Evolutionary conservation across 345 rosid genomes (phyloP).

Genomic region (Barbarea vulgaris): DNA sequence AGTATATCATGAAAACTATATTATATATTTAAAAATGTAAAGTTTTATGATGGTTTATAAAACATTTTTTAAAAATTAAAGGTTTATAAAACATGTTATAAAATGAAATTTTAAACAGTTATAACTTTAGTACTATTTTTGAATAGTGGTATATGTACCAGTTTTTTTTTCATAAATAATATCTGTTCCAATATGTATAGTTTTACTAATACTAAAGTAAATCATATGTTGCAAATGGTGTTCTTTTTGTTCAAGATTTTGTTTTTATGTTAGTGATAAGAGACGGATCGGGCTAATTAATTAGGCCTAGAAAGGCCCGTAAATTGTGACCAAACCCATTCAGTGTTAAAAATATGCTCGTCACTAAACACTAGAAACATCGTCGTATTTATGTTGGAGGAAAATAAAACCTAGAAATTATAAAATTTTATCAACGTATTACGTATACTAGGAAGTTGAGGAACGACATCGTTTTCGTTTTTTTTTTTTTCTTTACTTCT

Average conservation of each 20-base stretch:
- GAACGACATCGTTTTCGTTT: not conserved
- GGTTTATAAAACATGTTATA: not conserved
- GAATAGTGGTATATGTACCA: not conserved
- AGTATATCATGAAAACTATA: too few species aligned
- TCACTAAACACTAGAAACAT: not conserved
- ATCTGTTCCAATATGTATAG: not conserved
- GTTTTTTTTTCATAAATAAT: too few species aligned
- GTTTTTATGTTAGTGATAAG: not conserved
- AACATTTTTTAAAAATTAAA: too few species aligned
- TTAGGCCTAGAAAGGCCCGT: slow-evolving; percentile 4
- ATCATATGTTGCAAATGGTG: not conserved
- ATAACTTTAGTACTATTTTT: too few species aligned
- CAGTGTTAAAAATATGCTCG: not conserved
- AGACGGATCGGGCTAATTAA: not conserved
- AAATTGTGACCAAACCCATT: not conserved
- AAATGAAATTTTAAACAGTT: too few species aligned
- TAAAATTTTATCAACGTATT: too few species aligned
- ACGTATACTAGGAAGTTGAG: not conserved
- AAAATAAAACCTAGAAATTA: not conserved
- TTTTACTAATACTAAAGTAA: not conserved
- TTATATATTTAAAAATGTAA: too few species aligned
- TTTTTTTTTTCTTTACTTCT: not conserved
- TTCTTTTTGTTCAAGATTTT: not conserved
- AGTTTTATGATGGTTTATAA: not conserved
- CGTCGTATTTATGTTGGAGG: not conserved